Evolutionary conservation across 2,329 filamentous ascomycete genomes (phyloP).

Genomic region (Penicillium sp.): DNA sequence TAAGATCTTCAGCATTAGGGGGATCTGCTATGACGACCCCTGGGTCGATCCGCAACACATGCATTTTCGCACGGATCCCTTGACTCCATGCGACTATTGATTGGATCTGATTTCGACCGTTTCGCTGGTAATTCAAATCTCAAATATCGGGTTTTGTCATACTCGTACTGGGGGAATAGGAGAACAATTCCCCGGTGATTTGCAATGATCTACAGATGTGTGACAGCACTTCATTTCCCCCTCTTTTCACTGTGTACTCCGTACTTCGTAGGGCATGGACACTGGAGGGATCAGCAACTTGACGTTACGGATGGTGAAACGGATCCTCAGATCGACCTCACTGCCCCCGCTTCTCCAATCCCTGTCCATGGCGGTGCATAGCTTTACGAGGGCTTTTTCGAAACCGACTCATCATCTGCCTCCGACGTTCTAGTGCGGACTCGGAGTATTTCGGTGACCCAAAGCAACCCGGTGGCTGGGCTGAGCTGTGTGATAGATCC

Average conservation of each 20-base stretch:
- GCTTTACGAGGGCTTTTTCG: background rate
- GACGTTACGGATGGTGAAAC: background rate
- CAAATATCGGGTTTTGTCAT: constrained; percentile 23
- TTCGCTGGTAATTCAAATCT: constrained; percentile 19
- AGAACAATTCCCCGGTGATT: constrained; percentile 1
- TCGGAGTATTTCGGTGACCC: constrained; percentile 21
- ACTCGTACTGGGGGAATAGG: too few species aligned
- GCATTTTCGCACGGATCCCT: constrained; percentile 21
- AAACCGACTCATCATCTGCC: constrained; percentile 10
- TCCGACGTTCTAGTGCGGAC: constrained; percentile 2
- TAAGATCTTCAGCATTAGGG: constrained; percentile 16
- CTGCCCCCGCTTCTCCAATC: constrained; percentile 1
- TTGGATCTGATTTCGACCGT: constrained; percentile 29
- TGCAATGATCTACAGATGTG: constrained; percentile 1
- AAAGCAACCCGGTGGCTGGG: constrained; percentile 12
- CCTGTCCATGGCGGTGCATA: constrained; percentile 4
- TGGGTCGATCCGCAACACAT: constrained; percentile 24
- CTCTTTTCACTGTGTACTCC: background rate
- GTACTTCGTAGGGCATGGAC: too few species aligned
- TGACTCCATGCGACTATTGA: constrained; percentile 25
- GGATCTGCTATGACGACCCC: constrained; percentile 23
- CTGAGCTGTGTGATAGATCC: constrained; percentile 21
- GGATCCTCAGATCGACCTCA: constrained; percentile 3
- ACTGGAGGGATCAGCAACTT: background rate
- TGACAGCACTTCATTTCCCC: background rate